Conservation (phyloP, 345 rosid species). For the Citrus unshiu region DNA sequence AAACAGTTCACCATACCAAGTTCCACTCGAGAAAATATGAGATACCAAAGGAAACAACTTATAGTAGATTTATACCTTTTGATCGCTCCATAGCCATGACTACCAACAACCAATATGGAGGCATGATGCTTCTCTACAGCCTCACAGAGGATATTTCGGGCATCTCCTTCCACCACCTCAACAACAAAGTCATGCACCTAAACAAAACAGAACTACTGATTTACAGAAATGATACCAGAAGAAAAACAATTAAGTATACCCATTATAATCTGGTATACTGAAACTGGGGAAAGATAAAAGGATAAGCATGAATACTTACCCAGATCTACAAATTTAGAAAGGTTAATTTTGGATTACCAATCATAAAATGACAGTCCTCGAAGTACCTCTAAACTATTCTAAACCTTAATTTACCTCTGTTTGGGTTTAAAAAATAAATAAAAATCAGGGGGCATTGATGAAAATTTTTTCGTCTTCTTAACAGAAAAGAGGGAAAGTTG, state of each 20-base stretch:
- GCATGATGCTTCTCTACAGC: conserved; percentile 85
- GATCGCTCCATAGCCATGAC: conserved; percentile 96
- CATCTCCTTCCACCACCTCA: conserved; percentile 87
- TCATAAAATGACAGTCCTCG: too few relatives aligned
- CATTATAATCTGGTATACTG: not conserved
- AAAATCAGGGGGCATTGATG: too few relatives aligned
- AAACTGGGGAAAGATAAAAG: not conserved
- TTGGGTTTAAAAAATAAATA: too few relatives aligned
- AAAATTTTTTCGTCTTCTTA: too few relatives aligned
- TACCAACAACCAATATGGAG: conserved; percentile 84
- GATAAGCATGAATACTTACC: not conserved
- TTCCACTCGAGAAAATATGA: not conserved
- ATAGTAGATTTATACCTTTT: conserved; percentile 48
- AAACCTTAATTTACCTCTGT: too few relatives aligned
- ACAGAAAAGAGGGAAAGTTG: too few relatives aligned
- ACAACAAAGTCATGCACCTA: conserved; percentile 54
- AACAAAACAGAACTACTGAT: conserved; percentile 10
- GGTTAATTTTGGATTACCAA: too few relatives aligned
- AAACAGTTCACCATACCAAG: not conserved
- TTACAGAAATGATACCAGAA: conserved; percentile 7
- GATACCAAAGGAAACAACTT: not conserved
- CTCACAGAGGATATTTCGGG: conserved; percentile 84
- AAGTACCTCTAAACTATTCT: too few relatives aligned
- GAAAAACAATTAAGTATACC: not conserved
- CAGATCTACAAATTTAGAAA: not conserved